A percentile compares a stretch with the other conserved stretches of the same genome.
These are phyloP conservation scores for Heritiera fomes DNA, from an alignment of 345 rosid genomes.

Conservation along the genomic window DNA sequence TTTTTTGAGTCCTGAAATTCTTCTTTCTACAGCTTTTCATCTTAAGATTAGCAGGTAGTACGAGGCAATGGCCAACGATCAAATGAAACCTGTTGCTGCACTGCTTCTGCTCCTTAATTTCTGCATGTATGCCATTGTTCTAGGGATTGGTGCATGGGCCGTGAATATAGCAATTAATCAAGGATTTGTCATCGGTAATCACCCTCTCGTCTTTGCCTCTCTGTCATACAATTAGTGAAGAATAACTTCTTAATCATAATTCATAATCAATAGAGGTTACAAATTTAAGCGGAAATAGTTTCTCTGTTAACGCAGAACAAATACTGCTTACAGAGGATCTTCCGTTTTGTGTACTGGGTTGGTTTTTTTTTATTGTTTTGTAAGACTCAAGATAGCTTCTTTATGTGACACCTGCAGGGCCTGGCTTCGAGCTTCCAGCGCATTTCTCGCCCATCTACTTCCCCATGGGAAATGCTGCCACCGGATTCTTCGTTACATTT, in stretches of 20 bases:
- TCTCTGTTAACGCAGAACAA: too few relatives aligned
- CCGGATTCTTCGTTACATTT: slow-evolving; percentile 85
- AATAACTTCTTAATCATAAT: neutral
- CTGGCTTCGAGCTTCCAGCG: slow-evolving; percentile 68
- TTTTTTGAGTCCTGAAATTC: slow-evolving; percentile 21
- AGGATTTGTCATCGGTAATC: slow-evolving; percentile 77
- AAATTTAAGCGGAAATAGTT: too few relatives aligned
- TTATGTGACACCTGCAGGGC: slow-evolving; percentile 44
- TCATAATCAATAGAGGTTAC: too few relatives aligned
- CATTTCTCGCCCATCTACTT: slow-evolving; percentile 91
- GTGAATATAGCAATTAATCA: slow-evolving; percentile 72
- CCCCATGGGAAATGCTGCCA: slow-evolving; percentile 97
- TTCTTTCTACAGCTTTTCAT: slow-evolving; percentile 22
- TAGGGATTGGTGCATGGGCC: slow-evolving; percentile 88
- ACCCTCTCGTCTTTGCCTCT: neutral
- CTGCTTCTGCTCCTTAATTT: slow-evolving; percentile 68
- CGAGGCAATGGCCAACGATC: slow-evolving; percentile 48
- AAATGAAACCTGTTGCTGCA: slow-evolving; percentile 54
- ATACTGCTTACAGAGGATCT: too few relatives aligned
- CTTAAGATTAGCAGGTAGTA: slow-evolving; percentile 9
- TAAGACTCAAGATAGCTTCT: neutral
- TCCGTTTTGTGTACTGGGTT: too few relatives aligned
- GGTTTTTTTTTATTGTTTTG: too few relatives aligned
- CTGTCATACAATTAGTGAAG: neutral
- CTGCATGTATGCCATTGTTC: slow-evolving; percentile 68